Percentiles rank a stretch among this genome's conserved stretches.
Evolutionary conservation across 345 rosid species (phyloP).

Genomic region (Litchi chinensis): DNA sequence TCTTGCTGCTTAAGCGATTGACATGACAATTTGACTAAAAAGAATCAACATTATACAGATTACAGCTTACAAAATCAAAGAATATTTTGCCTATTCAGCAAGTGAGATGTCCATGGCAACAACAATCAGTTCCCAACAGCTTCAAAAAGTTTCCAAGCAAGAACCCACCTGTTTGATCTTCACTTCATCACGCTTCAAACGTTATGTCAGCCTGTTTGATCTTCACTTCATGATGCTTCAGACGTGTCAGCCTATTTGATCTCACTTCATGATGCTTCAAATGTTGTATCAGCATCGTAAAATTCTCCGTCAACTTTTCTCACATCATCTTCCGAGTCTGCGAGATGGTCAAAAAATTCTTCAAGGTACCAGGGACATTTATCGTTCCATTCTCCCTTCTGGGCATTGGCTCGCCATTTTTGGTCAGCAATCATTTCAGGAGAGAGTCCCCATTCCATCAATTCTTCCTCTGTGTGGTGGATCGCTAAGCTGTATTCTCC

Average conservation of each 20-base stretch:
- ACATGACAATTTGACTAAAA: neutral
- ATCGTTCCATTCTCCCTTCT: constrained; percentile 71
- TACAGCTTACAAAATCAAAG: neutral
- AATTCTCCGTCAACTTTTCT: constrained; percentile 12
- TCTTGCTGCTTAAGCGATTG: neutral
- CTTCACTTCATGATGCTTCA: neutral
- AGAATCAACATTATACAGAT: constrained; percentile 3
- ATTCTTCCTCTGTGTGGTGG: constrained; percentile 79
- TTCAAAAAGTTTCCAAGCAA: neutral
- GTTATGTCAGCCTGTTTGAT: neutral
- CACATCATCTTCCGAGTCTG: constrained; percentile 40
- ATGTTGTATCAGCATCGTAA: neutral
- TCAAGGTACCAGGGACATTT: constrained; percentile 67
- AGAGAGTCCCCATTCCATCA: constrained; percentile 78
- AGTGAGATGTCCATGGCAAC: neutral
- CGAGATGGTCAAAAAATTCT: constrained; percentile 57
- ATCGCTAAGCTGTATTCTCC: constrained; percentile 90
- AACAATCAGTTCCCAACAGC: neutral
- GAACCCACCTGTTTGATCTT: neutral
- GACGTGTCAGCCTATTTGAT: too few relatives aligned
- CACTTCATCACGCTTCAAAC: neutral
- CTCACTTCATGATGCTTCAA: neutral
- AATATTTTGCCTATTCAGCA: neutral
- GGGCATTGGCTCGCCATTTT: constrained; percentile 66
- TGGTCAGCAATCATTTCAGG: constrained; percentile 88